Conservation (phyloP, 2,329 filamentous ascomycete genomes). For the Trichoderma harzianum region DNA sequence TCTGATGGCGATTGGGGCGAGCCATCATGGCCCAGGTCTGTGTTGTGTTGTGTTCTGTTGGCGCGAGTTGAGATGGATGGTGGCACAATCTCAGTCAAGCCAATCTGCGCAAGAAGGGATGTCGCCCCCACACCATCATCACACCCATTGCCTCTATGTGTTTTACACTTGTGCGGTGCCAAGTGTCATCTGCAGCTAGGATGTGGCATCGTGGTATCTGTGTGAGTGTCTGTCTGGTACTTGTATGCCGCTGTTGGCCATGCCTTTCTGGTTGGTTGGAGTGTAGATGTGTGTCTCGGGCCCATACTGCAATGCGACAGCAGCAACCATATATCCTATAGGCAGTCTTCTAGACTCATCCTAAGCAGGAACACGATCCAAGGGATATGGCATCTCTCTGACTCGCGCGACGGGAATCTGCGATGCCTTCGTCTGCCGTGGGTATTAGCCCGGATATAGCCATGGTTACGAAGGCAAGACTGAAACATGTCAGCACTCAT, state of each 20-base stretch:
- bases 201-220: background rate
- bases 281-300: background rate
- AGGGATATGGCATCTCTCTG: background rate
- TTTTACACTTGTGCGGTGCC: background rate
- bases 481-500: conserved; percentile 1
- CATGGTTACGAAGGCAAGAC: background rate
- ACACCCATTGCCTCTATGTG: background rate
- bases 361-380: background rate
- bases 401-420: background rate
- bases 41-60: background rate
- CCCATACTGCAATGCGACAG: background rate
- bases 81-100: background rate
- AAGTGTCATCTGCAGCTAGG: background rate
- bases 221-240: background rate
- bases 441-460: background rate
- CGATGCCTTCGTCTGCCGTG: background rate
- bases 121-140: background rate
- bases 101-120: background rate
- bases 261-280: background rate
- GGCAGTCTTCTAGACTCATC: background rate
- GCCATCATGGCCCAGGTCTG: background rate
- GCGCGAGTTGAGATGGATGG: conserved; percentile 5
- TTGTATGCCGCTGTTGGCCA: background rate
- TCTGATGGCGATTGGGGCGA: background rate
- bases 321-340: background rate